phyloP scores from a whole-genome alignment of 2,329 filamentous ascomycete genomes.

The Aspergillus ochraceus region DNA sequence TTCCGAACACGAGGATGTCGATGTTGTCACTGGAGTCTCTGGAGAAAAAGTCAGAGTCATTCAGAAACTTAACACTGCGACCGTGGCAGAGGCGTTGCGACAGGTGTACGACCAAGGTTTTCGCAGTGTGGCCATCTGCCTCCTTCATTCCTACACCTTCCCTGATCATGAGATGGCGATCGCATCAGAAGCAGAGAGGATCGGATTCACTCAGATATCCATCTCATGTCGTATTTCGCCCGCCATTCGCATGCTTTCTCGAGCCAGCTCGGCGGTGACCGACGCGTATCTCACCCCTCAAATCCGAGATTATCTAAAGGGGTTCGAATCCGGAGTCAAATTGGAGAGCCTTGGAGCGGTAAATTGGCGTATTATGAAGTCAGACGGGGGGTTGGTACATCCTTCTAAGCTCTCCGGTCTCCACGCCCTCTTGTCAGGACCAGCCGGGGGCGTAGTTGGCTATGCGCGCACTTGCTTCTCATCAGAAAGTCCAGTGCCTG shows the following conservation, averaged over 20 bases:
- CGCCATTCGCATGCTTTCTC: conserved; percentile 81
- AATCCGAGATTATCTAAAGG: conserved; percentile 71
- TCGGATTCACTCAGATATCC: conserved; percentile 82
- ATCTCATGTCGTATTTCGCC: conserved; percentile 66
- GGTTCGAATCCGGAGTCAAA: conserved; percentile 62
- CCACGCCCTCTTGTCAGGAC: conserved; percentile 81
- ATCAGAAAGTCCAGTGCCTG: background rate
- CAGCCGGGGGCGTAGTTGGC: conserved; percentile 89
- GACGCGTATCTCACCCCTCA: conserved; percentile 79
- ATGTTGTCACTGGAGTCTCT: background rate
- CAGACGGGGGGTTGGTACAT: conserved; percentile 66
- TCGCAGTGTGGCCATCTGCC: conserved; percentile 79
- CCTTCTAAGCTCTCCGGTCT: conserved; percentile 70
- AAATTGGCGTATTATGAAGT: conserved; percentile 70
- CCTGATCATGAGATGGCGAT: conserved; percentile 77
- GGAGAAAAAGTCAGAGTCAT: conserved; percentile 74
- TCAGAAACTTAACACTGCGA: conserved; percentile 57
- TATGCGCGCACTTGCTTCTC: conserved; percentile 70
- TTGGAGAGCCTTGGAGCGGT: background rate
- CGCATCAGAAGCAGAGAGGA: conserved; percentile 71
- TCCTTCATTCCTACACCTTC: conserved; percentile 93
- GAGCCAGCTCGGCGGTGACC: conserved; percentile 74
- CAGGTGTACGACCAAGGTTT: conserved; percentile 69
- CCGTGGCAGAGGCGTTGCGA: conserved; percentile 60
- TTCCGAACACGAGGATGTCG: conserved; percentile 28